Conservation (phyloP, 768 basidiomycete genomes). For the Suillus luteus region DNA sequence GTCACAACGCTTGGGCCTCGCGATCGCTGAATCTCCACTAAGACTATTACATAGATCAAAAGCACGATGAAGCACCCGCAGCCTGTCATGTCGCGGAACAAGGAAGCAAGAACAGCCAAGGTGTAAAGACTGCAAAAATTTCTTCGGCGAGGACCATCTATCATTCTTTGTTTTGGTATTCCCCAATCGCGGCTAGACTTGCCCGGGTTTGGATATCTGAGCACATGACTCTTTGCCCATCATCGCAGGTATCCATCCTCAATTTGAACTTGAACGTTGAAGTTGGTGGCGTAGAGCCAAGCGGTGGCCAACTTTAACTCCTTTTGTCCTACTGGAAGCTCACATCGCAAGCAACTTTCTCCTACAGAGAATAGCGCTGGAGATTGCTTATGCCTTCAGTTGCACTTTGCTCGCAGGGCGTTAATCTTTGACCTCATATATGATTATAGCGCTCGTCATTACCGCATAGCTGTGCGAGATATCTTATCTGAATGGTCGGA, state of each 20-base stretch:
- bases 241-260: neutral
- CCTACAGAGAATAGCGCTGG: neutral
- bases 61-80: neutral
- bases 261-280: too few species aligned
- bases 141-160: neutral
- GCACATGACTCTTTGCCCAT: neutral
- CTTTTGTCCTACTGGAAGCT: neutral
- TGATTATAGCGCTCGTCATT: neutral
- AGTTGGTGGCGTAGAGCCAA: neutral
- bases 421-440: neutral
- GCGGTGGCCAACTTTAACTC: neutral
- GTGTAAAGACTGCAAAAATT: neutral
- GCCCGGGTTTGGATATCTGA: neutral
- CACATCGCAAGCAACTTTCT: neutral
- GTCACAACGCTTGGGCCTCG: neutral
- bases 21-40: neutral
- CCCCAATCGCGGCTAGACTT: neutral
- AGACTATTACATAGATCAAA: neutral
- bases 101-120: neutral
- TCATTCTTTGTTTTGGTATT: neutral
- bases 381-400: neutral
- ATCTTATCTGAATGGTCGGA: neutral
- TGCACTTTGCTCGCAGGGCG: neutral
- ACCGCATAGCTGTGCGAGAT: neutral
- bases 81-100: neutral